Evolutionary conservation across 2,329 filamentous ascomycete genomes (phyloP), one percentile per base, ranked within the genome.

Genomic region (Aspergillus flavus): DNA sequence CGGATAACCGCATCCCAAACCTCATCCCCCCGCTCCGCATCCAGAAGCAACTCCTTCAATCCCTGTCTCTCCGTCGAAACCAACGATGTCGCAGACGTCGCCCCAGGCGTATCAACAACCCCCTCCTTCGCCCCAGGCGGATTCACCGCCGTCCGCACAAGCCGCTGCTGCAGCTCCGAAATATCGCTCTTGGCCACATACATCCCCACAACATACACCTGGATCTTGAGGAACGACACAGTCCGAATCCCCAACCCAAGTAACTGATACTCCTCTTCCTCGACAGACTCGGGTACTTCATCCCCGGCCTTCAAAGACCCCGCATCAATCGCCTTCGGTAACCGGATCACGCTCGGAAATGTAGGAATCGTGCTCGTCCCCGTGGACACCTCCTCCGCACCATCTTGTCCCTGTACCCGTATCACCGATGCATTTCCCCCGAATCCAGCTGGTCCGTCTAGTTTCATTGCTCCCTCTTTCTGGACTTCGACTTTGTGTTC

Each of bases 201-300:
- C 71, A 96, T 87, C 19, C 94, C 95, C 0, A 97, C 91, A 21
- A 98, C 91, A 80, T 99, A 99, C 59, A 99, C 95, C 76, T 97
- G 90, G 52, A 99, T 93, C 56, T 87, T 83, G 52, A 98, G 81
- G 77, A 98, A 97, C 28, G 91, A 96, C 36, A 99, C 95, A 1
- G 91, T 93, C 61, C 95, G 87, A 66, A 96, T 89, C 21, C 95
- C 95, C 6, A 97, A 81, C 0, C 95, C 95, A 7, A 98, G 86
- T 0, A 98, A 85, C 26, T 93, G 94, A 77, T 97, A 98, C 71
- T 97, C 85, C 48, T 91, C 71, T 77, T 86, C 66, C 78, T 84
- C 65, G 28, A 79, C 68, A 0, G 39, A 41, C 7, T 71, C 66
- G 19, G 76, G 74, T 32, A 81, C 56, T 16, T 78, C 77, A 21